A percentile compares a stretch with the other conserved stretches of the same genome.
Evolutionary conservation across 176 grass and related monocot species (phyloP).

Genomic region (Oryza punctata): DNA sequence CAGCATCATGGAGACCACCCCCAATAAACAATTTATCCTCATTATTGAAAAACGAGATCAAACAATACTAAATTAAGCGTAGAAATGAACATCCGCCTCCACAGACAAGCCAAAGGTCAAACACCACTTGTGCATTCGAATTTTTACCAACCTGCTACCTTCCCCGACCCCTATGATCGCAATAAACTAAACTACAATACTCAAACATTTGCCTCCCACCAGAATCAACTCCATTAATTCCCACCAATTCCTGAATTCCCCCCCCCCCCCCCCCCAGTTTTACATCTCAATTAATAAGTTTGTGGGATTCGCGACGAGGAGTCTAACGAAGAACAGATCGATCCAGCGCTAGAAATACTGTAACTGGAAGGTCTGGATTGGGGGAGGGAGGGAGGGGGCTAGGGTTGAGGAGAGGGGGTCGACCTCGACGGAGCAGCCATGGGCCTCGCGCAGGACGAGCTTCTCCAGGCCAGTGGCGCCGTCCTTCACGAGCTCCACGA

Average conservation of each 20-base stretch:
- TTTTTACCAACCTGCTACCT: neutral
- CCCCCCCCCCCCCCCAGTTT: neutral
- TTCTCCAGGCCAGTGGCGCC: slow-evolving; percentile 48
- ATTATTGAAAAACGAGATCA: slow-evolving; percentile 30
- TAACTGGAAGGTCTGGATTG: neutral
- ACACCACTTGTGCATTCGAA: slow-evolving; percentile 11
- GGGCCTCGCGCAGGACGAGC: slow-evolving; percentile 45
- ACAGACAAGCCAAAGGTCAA: slow-evolving; percentile 26
- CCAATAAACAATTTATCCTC: slow-evolving; percentile 10
- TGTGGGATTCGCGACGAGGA: neutral
- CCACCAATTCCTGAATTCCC: neutral
- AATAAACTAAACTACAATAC: slow-evolving; percentile 6
- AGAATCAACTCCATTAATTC: neutral
- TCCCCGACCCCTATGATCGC: slow-evolving; percentile 27
- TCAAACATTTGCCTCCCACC: neutral
- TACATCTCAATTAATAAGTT: neutral
- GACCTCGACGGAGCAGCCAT: slow-evolving; percentile 51
- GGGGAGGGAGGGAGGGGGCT: neutral
- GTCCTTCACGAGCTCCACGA: slow-evolving; percentile 50
- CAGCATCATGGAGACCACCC: slow-evolving; percentile 6
- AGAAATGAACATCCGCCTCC: slow-evolving; percentile 14
- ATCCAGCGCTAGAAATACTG: neutral
- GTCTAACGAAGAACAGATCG: neutral
- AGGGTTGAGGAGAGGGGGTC: neutral
- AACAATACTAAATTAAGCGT: neutral